Base-by-base conservation (phyloP, 106 monocot genomes). In the Cymbidium sinense region DNA sequence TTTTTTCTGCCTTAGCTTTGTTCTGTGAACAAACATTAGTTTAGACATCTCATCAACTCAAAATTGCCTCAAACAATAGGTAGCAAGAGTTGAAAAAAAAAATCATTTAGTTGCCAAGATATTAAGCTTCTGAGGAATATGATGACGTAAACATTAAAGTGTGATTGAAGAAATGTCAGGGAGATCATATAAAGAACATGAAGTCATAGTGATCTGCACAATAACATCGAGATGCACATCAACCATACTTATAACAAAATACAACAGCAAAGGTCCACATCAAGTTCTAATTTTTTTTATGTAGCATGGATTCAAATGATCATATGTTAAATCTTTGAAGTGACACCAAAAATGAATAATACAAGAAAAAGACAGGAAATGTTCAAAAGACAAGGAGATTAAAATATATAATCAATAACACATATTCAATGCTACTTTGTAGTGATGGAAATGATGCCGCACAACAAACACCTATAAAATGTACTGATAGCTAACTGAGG, bases 1-100 rank as follows among this genome's bases (percentile, higher is more conserved):
- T 96, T 75, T 93, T 96, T 83, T 96, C 96, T 77, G 91, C 96
- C 82, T 96, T 96, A 1, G 96, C 93, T 85, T 91, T 96, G 78
- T 93, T 96, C 96, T 96, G 81, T 5, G 76, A 86, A 62, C 19
- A 73, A 23, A 41, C n/a, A 62, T 36, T 62, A 34, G 10, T 18
- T 39, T 50, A 75, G 12, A 29, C 28, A 75, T 50, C 13, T 17
- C 30, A 75, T 47, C 25, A 34, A 76, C 33, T 55, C 20, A 30
- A 71, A 71, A 71, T 21, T 39, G 37, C n/a, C 34, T 39, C 4
- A 36, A 36, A 20, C 19, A 71, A 29, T 20, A 71, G 5, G 30
- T 39, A 29, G 1, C 23, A 13, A 71, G 39, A 20, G 15, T 33
- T 33, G 33, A 67, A 17, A n/a, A 33, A 17, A 67, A 12, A 31